phyloP scores from a whole-genome alignment of 2,329 filamentous ascomycete species.

The Scedosporium boydii region DNA sequence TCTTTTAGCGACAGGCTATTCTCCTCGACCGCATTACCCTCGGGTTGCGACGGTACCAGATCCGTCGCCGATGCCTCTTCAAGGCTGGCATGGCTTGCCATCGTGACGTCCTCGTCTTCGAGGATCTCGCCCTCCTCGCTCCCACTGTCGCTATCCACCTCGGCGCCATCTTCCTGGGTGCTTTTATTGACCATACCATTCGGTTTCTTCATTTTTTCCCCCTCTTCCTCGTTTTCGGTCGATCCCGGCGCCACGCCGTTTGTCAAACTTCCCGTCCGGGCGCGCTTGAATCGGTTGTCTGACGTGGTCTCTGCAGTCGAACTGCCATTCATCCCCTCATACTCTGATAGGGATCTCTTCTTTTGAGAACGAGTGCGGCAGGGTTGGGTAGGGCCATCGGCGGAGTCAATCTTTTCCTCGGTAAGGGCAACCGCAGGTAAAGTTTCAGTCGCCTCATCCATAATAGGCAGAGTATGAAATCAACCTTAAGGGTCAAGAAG shows the following conservation, averaged over 20 bases:
- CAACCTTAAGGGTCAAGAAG: too few relatives aligned
- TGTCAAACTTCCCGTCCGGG: not conserved
- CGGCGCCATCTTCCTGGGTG: not conserved
- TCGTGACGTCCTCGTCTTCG: constrained; percentile 10
- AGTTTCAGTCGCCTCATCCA: too few relatives aligned
- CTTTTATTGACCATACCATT: not conserved
- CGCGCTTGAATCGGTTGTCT: not conserved
- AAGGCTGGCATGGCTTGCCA: not conserved
- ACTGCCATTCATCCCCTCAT: not conserved
- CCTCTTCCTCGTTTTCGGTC: not conserved
- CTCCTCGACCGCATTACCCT: not conserved
- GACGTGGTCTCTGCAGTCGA: not conserved
- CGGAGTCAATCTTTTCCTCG: too few relatives aligned
- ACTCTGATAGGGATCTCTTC: not conserved
- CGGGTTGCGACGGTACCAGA: not conserved
- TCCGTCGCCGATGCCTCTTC: not conserved
- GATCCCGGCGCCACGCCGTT: not conserved
- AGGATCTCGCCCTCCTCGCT: constrained; percentile 25
- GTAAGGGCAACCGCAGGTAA: too few relatives aligned
- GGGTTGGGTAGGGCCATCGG: too few relatives aligned
- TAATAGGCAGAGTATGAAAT: too few relatives aligned
- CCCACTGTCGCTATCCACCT: not conserved
- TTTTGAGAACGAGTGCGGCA: not conserved
- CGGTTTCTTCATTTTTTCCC: not conserved
- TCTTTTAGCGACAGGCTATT: not conserved